A percentile compares a stretch with the other conserved stretches of the same genome.
phyloP scores from a whole-genome alignment of 768 basidiomycete genomes.

The Macrolepiota dolichaula region DNA sequence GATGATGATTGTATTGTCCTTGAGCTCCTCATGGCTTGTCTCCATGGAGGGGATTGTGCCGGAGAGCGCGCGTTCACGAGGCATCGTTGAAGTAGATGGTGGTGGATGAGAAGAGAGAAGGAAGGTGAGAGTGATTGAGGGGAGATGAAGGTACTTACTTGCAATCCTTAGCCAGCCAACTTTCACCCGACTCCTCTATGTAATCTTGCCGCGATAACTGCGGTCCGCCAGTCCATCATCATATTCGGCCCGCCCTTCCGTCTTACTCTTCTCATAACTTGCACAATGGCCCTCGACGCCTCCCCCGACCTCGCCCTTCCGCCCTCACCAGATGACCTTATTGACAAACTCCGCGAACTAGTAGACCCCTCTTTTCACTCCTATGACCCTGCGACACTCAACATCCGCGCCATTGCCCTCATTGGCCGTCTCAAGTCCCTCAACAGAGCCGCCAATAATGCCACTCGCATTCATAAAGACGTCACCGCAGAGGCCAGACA shows the following conservation, averaged over 20 bases:
- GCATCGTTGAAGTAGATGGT: slow-evolving; percentile 28
- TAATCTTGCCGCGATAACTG: slow-evolving; percentile 12
- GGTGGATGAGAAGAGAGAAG: slow-evolving; percentile 14
- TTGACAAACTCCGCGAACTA: slow-evolving; percentile 63
- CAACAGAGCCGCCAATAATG: slow-evolving; percentile 70
- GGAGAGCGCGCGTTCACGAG: slow-evolving; percentile 55
- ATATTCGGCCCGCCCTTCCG: slow-evolving; percentile 17
- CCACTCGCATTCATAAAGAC: slow-evolving; percentile 65
- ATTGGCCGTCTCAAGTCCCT: slow-evolving; percentile 77
- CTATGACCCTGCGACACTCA: slow-evolving; percentile 48
- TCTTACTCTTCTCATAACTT: background rate
- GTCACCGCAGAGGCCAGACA: slow-evolving; percentile 75
- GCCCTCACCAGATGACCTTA: slow-evolving; percentile 46
- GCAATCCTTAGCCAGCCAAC: background rate
- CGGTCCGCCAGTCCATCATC: background rate
- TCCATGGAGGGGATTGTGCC: slow-evolving; percentile 93
- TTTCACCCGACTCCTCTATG: slow-evolving; percentile 21
- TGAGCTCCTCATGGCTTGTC: slow-evolving; percentile 64
- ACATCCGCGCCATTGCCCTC: slow-evolving; percentile 70
- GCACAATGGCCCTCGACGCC: slow-evolving; percentile 1
- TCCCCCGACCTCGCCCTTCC: slow-evolving; percentile 11
- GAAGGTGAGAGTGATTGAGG: slow-evolving; percentile 9
- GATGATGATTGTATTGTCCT: slow-evolving; percentile 85
- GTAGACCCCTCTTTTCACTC: slow-evolving; percentile 41
- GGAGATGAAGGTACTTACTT: slow-evolving; percentile 12